These are phyloP conservation scores for Cymbopogon flexuosus DNA, from an alignment of 202 grass and related monocot genomes.

Conservation along the genomic window DNA sequence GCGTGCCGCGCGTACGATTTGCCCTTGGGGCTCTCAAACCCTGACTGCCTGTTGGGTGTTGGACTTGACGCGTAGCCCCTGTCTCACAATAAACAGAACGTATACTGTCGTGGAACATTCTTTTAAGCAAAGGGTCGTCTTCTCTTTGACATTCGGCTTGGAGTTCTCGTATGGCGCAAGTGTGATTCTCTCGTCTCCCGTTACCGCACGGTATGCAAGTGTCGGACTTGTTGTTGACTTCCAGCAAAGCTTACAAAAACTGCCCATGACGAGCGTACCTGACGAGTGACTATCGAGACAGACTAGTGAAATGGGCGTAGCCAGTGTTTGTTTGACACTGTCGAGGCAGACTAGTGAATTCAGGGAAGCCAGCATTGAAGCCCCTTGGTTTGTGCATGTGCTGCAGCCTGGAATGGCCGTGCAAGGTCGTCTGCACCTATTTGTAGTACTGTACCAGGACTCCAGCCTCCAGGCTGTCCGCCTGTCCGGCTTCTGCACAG, in stretches of 20 bases:
- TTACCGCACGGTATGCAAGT: too few relatives aligned
- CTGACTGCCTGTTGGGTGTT: neutral
- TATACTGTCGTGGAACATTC: conserved; percentile 23
- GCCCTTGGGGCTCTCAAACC: conserved; percentile 5
- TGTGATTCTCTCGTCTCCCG: neutral
- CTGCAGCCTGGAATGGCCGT: neutral
- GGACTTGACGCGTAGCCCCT: neutral
- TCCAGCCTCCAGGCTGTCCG: too few relatives aligned
- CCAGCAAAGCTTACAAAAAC: neutral
- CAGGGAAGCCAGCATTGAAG: too few relatives aligned
- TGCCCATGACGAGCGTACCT: neutral
- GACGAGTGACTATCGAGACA: neutral
- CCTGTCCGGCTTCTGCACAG: neutral
- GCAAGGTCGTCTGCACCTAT: too few relatives aligned
- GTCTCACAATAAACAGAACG: neutral
- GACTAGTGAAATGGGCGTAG: neutral
- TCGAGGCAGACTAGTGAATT: too few relatives aligned
- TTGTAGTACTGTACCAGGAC: neutral
- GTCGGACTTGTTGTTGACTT: neutral
- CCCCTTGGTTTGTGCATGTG: too few relatives aligned
- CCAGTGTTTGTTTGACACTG: neutral
- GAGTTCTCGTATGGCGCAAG: neutral
- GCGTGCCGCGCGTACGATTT: neutral
- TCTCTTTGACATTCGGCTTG: conserved; percentile 15
- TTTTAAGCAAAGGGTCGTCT: neutral